These are phyloP conservation scores for Climacium dendroides DNA, from an alignment of 225 moss, liverwort and hornwort genomes.

Conservation along the genomic window DNA sequence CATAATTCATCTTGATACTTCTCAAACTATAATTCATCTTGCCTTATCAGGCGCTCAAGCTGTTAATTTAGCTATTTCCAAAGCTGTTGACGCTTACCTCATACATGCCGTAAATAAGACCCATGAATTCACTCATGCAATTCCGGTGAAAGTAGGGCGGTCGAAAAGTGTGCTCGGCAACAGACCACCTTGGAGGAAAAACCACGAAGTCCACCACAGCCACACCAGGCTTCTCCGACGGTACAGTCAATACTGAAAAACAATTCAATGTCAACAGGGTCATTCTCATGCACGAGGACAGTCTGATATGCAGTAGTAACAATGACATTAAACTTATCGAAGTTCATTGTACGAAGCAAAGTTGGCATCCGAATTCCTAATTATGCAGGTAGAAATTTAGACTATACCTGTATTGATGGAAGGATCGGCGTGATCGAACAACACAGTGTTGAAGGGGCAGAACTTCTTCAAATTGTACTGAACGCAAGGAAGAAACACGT, in stretches of 20 bases:
- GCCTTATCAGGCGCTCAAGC: background rate
- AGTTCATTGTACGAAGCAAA: background rate
- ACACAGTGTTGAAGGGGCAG: constrained; percentile 90
- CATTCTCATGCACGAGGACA: background rate
- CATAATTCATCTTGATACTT: background rate
- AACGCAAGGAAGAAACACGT: background rate
- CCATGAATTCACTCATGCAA: constrained; percentile 99
- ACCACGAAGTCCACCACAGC: constrained; percentile 97
- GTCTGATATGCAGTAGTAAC: background rate
- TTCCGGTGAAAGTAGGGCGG: constrained; percentile 97
- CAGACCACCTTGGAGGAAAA: constrained; percentile 95
- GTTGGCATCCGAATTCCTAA: background rate
- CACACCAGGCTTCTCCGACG: constrained; percentile 85
- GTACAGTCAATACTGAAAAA: constrained; percentile 74
- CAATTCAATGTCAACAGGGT: background rate
- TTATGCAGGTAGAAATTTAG: background rate
- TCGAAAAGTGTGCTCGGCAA: constrained; percentile 95
- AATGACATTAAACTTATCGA: background rate
- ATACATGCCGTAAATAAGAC: constrained; percentile 78
- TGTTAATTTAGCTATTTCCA: background rate
- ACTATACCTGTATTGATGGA: constrained; percentile 71
- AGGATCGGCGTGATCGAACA: constrained; percentile 96
- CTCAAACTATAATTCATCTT: background rate
- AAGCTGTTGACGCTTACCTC: constrained; percentile 38
- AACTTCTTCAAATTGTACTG: constrained; percentile 89